Base-by-base conservation (phyloP, 345 rosid genomes). In the Hevea brasiliensis region DNA sequence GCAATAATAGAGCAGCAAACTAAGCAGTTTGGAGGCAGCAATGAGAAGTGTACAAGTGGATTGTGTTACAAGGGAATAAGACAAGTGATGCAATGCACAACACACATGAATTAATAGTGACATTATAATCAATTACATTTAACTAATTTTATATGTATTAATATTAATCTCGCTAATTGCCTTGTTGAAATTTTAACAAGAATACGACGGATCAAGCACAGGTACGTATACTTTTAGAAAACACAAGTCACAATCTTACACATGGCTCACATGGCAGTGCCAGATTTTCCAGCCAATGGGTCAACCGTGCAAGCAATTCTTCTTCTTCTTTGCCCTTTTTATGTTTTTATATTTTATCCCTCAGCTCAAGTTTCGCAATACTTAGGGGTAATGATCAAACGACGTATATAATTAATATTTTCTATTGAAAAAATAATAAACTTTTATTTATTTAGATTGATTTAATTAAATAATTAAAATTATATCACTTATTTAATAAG, bases 81-180 rank as follows among this genome's bases (percentile, higher is more conserved):
- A 75, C 82, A 79, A 61, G 45, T 6, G 32, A 48, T 65, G 76
- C 65, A 23, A 71, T 66, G 11, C 45, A 61, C 45, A 60, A 65
- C 58, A 55, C 72, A 68, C 72, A 68, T 55, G 74, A 48, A 17
- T 20, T 15, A 63, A 72, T 42, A 55, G 68, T 18, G 50, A 64
- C 44, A 54, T 32, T 8, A 13, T 6, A 62, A 62, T 62, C 35
- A 26, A 57, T 21, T 24, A 44, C 13, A 44, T 44, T 2, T 44
- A 11, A 7, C 13, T 44, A 44, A 44, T 44, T 44, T 44, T 44
- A 32, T 1, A 44, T 7, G 6, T 44, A 44, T 4, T 6, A 32
- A 2, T 32, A 32, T 32, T 4, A 32, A 32, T 32, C 37, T 32
- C 37, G 4, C 37, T 32, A 32, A 32, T 8, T 9, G 1, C 9